Base-by-base conservation (phyloP, 768 basidiomycete species). In the Pseudohyphozyma bogoriensis region DNA sequence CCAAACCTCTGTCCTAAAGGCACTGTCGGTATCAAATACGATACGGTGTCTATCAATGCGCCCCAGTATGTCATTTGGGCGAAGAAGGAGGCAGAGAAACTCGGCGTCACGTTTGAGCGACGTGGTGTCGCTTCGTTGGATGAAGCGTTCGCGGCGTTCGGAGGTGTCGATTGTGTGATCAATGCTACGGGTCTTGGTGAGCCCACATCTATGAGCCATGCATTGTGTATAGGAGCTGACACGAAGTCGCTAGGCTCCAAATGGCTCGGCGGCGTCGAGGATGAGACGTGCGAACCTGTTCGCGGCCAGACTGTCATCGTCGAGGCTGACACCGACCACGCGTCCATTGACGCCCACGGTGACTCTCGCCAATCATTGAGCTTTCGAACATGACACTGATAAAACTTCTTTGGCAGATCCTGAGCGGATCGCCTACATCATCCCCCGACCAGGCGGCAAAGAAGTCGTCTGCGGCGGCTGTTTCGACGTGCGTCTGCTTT, bases 301-400 rank as follows among this genome's bases (percentile, higher is more conserved):
- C 78, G 89, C 47, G 90, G 90, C 11, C 91, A 93, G 74, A 85
- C 87, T 0, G 82, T 91, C 13, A 72, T 90, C 22, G 77, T 91
- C 60, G 52, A 57, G 40, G 52, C 60, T 1, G 20, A 39, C 26
- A 49, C 39, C 32, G 35, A 46, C 12, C 35, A 36, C 12, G 62
- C 60, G 42, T 59, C 57, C 15, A 66, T 66, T 60, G 64, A 59
- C 50, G 37, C 40, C 1, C 37, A 39, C 2, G 56, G 51, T 53
- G 24, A n/a, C 52, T 20, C n/a, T n/a, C 20, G n/a, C 29, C 31
- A 15, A 26, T 16, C 28, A 9, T n/a, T 20, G 6, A 33, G 8
- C 31, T 35, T 5, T 28, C n/a, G n/a, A 0, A n/a, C n/a, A 3
- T 20, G 39, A 29, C 10, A 42, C 40, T n/a, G 40, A 18, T 5